Percentiles rank a stretch among this genome's conserved stretches.
phyloP scores from a whole-genome alignment of 83 land plant genomes.

The Diphasiastrum complanatum region DNA sequence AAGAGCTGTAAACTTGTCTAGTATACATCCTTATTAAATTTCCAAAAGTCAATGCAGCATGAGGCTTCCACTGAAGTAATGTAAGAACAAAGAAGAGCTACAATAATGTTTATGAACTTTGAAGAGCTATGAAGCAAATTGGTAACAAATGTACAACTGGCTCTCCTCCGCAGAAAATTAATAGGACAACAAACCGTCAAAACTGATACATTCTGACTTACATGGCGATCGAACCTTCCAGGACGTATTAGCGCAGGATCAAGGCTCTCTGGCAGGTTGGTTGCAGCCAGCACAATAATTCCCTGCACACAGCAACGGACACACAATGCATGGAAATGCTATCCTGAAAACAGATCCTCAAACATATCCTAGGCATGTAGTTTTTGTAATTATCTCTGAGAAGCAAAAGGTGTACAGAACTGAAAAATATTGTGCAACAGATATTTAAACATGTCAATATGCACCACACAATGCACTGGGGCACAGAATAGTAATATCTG shows the following conservation, averaged over 20 bases:
- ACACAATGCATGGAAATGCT: neutral
- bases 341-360: neutral
- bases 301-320: constrained; percentile 44
- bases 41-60: too few relatives aligned
- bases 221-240: constrained; percentile 99
- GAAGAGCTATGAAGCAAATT: too few relatives aligned
- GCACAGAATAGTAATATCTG: too few relatives aligned
- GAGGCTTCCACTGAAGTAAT: too few relatives aligned
- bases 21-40: too few relatives aligned
- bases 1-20: too few relatives aligned
- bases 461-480: neutral
- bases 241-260: constrained; percentile 98
- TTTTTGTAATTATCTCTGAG: neutral
- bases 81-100: too few relatives aligned
- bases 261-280: constrained; percentile 95
- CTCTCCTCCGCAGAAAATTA: too few relatives aligned
- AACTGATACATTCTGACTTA: constrained; percentile 41
- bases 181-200: neutral
- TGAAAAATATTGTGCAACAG: too few relatives aligned
- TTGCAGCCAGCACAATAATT: constrained; percentile 92
- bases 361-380: neutral
- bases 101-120: too few relatives aligned
- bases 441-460: neutral
- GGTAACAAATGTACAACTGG: too few relatives aligned
- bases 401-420: neutral